Conservation (phyloP, 768 basidiomycete genomes). For the Agaricus blazei region DNA sequence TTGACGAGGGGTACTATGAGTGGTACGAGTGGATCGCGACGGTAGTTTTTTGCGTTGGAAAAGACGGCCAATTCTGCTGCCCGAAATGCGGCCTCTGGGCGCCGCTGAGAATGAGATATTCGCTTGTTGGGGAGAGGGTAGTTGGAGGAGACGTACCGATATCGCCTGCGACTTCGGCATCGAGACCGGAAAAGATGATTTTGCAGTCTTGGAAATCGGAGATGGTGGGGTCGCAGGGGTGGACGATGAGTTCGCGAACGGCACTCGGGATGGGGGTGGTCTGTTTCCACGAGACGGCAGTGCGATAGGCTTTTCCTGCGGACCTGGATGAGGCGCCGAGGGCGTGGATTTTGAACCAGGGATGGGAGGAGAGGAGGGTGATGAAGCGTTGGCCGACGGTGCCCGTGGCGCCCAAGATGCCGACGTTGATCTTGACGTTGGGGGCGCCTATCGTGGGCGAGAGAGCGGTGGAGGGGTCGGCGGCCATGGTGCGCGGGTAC, state of each 20-base stretch:
- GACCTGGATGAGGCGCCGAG: constrained; percentile 88
- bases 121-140: too few relatives aligned
- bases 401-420: constrained; percentile 84
- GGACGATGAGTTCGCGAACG: constrained; percentile 61
- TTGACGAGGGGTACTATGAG: constrained; percentile 97
- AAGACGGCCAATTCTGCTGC: constrained; percentile 87
- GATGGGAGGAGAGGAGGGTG: constrained; percentile 78
- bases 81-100: constrained; percentile 78
- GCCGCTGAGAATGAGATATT: not conserved
- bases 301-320: constrained; percentile 74
- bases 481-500: not conserved
- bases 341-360: constrained; percentile 83
- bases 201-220: constrained; percentile 67
- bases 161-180: constrained; percentile 90
- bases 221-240: constrained; percentile 70
- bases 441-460: not conserved
- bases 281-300: constrained; percentile 88
- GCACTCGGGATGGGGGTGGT: constrained; percentile 61
- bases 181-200: constrained; percentile 93
- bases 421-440: constrained; percentile 39
- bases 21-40: constrained; percentile 88
- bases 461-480: not conserved
- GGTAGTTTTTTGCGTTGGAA: constrained; percentile 95
- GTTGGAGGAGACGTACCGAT: constrained; percentile 56
- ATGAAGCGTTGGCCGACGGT: constrained; percentile 97